A percentile compares a stretch with the other conserved stretches of the same genome.
Conservation (phyloP, 169 alveolate genomes). For the Babesia ovis region DNA sequence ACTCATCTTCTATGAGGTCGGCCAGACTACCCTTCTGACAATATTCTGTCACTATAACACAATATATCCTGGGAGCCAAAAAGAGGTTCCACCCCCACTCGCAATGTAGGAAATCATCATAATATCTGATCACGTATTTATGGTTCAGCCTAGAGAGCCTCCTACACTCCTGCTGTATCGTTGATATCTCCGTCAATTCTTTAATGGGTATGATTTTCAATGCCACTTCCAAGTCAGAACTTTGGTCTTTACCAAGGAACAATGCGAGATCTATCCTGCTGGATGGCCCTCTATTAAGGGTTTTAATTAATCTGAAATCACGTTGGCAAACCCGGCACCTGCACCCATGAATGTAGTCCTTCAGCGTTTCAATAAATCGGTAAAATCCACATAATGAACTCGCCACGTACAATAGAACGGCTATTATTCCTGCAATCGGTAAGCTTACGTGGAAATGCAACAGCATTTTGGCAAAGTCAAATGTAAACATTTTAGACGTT, state of each 20-base stretch:
- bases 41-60: constrained; percentile 27
- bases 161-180: constrained; percentile 20
- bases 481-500: no score
- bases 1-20: constrained; percentile 28
- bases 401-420: neutral
- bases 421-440: neutral
- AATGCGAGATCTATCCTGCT: constrained; percentile 15
- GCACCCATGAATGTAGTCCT: constrained; percentile 10
- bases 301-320: neutral
- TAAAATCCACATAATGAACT: constrained; percentile 6
- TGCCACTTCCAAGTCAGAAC: constrained; percentile 9
- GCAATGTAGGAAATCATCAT: constrained; percentile 28
- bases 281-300: constrained; percentile 10
- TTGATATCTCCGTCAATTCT: constrained; percentile 10
- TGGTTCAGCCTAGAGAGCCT: constrained; percentile 29
- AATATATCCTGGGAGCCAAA: constrained; percentile 1
- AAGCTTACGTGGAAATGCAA: neutral
- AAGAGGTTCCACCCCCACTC: constrained; percentile 27
- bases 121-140: constrained; percentile 21
- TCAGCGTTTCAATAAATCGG: constrained; percentile 2
- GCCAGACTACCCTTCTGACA: constrained; percentile 22
- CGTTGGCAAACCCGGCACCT: constrained; percentile 15
- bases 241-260: neutral
- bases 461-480: constrained; percentile 7
- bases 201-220: constrained; percentile 15